Evolutionary conservation across 495 filamentous ascomycete genomes (phyloP), one percentile per base, ranked within the genome.

Genomic region (Lophiostoma macrostomum): DNA sequence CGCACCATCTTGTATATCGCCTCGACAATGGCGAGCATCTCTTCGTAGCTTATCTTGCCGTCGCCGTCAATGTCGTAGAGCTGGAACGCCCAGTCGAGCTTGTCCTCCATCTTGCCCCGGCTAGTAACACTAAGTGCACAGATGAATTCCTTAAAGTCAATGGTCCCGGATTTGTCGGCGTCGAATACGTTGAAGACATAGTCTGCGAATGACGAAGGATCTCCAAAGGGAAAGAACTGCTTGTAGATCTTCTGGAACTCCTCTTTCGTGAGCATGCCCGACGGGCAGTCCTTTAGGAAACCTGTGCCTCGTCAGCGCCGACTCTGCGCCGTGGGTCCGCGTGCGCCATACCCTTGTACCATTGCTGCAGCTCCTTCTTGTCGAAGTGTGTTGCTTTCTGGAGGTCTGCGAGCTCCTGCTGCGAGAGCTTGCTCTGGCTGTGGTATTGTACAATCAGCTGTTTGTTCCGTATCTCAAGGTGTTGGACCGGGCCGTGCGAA

Each of bases 101-200:
- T 98, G 70, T 98, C 93, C 76, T 97, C 94, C 88, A 97, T 91
- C 76, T 95, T 93, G 56, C 93, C 93, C 35, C 94, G 82, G 64
- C 88, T 94, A 13, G 93, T 98, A 62, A 98, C 94, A 68, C 90
- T 96, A 36, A 98, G 74, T 18, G 93, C 94, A 74, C 94, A 96
- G 72, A 98, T 98, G 73, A 97, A 97, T 69, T 97, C 94, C 69
- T 98, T 97, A 73, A 98, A 98, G 76, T 98, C 93, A 67, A 98
- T 98, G 51, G 88, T 89, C 49, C 93, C 93, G 29, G 88, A 94
- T 64, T 95, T 91, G 73, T 98, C 93, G 56, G 88, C 85, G 69
- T 98, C 93, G 71, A 98, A 98, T 10, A 98, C 93, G 62, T 96
- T 95, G 75, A 98, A 98, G 30, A 98, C 94, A 70, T 98, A 96